Evolutionary conservation across 371 early-diverging fungal genomes (phyloP).

Genomic region (Dentiscutata heterogama): DNA sequence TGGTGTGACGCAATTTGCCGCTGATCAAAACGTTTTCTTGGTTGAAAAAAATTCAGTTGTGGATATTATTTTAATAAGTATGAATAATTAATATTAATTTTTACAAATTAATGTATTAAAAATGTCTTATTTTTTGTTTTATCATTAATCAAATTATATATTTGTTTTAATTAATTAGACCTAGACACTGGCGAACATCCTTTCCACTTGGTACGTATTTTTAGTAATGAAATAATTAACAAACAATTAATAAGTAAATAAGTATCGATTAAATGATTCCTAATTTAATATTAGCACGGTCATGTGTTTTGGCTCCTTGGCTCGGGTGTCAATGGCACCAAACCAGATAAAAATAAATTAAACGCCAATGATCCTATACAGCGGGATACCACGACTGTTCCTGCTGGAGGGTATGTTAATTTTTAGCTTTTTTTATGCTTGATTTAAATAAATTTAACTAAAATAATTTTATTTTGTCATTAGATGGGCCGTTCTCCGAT

Average conservation of each 20-base stretch:
- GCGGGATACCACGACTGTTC: slow-evolving; percentile 60
- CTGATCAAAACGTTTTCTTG: neutral
- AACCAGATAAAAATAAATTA: slow-evolving; percentile 47
- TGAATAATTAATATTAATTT: slow-evolving; percentile 10
- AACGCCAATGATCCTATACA: slow-evolving; percentile 58
- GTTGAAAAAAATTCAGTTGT: slow-evolving; percentile 48
- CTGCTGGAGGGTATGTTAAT: slow-evolving; percentile 34
- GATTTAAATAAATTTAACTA: no score
- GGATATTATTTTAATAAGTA: slow-evolving; percentile 49
- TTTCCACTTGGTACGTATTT: slow-evolving; percentile 10
- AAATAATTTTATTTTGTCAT: neutral
- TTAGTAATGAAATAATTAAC: neutral
- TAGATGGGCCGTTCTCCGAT: slow-evolving; percentile 13
- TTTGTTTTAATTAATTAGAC: slow-evolving; percentile 36
- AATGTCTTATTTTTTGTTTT: neutral
- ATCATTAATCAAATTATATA: neutral
- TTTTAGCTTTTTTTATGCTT: no score
- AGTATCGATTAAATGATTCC: no score
- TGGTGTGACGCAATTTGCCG: neutral
- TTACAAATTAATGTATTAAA: neutral
- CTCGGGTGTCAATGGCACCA: slow-evolving; percentile 50
- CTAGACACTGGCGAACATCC: slow-evolving; percentile 32
- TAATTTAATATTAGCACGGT: slow-evolving; percentile 66
- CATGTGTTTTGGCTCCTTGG: slow-evolving; percentile 82
- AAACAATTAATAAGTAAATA: no score